A percentile compares a stretch with the other conserved stretches of the same genome.
Conservation (phyloP, 805 yeast species). For the Candida pseudoglaebosa region DNA sequence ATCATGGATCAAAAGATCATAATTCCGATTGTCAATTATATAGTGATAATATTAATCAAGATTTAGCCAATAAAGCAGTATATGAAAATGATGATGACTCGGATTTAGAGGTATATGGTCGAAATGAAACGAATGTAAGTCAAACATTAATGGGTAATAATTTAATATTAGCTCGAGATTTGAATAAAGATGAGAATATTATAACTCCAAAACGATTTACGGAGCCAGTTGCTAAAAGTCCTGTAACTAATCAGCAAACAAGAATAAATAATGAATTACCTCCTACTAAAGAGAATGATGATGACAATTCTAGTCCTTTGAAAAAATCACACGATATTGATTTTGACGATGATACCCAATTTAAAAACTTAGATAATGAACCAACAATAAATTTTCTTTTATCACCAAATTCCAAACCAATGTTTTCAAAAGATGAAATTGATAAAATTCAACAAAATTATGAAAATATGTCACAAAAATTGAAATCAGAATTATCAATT, state of each 20-base stretch:
- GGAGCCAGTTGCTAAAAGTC: constrained; percentile 28
- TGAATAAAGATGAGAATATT: constrained; percentile 3
- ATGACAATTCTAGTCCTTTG: constrained; percentile 24
- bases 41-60: too few relatives aligned
- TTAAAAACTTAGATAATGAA: constrained; percentile 17
- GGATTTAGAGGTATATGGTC: constrained; percentile 21
- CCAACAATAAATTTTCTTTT: constrained; percentile 27
- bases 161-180: constrained; percentile 7
- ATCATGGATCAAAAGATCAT: too few relatives aligned
- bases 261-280: constrained; percentile 14
- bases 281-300: constrained; percentile 10
- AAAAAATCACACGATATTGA: constrained; percentile 12
- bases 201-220: constrained; percentile 29
- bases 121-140: constrained; percentile 16
- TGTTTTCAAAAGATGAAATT: constrained; percentile 25
- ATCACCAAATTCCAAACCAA: constrained; percentile 32
- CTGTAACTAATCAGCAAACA: constrained; percentile 21
- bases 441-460: constrained; percentile 21
- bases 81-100: constrained; percentile 21
- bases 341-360: constrained; percentile 11
- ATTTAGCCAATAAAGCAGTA: constrained; percentile 15
- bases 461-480: constrained; percentile 8
- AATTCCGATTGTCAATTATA: too few relatives aligned
- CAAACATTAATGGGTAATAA: constrained; percentile 17
- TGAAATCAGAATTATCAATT: constrained; percentile 1